Conservation (phyloP, 495 filamentous ascomycete species). For the Tuber aestivum region DNA sequence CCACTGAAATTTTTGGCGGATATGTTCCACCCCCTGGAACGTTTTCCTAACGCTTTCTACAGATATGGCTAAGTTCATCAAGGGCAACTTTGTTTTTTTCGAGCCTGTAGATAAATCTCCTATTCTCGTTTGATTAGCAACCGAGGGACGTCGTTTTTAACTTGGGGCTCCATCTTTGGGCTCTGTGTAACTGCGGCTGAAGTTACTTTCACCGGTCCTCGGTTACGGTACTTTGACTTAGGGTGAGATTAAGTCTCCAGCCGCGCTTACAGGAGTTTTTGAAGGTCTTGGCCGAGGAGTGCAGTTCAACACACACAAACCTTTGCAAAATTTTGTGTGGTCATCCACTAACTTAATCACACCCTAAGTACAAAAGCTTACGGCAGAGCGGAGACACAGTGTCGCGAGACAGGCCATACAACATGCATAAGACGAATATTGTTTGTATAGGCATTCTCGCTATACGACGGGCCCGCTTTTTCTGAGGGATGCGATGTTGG, state of each 20-base stretch:
- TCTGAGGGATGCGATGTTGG: not conserved
- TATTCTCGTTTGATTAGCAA: not conserved
- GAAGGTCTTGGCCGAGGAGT: not conserved
- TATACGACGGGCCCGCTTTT: not conserved
- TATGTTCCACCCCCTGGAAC: not conserved
- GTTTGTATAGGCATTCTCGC: not conserved
- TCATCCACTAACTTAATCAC: too few species aligned
- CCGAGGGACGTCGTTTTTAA: not conserved
- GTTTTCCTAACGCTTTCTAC: not conserved
- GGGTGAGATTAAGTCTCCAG: not conserved
- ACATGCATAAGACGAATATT: not conserved
- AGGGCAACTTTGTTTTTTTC: not conserved
- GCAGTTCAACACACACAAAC: too few species aligned
- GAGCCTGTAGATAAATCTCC: not conserved
- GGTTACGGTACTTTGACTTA: not conserved
- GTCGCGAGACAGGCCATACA: not conserved
- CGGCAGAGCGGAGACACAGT: not conserved
- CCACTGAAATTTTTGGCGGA: not conserved
- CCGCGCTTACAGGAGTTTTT: not conserved
- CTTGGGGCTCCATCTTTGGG: not conserved
- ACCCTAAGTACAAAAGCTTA: not conserved
- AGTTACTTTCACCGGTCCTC: not conserved
- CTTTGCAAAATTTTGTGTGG: too few species aligned
- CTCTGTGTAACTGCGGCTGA: not conserved
- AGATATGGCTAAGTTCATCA: not conserved